Evolutionary conservation across 257 asterid species (phyloP), one percentile per base, ranked within the genome.

Genomic region (Verbena officinalis): DNA sequence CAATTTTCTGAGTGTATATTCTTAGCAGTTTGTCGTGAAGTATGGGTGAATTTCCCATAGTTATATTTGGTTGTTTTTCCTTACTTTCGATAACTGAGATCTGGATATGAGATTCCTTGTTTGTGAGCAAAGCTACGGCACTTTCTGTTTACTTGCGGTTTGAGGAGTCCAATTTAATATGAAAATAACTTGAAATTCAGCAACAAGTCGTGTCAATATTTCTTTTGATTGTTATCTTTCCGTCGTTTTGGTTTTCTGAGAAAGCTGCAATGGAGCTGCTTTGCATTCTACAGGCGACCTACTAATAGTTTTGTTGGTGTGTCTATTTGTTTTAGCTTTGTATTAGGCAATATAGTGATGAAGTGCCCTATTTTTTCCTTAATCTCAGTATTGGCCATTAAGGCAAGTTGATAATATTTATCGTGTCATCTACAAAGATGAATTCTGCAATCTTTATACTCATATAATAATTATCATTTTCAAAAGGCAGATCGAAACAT

Each of bases 401-500:
- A 3, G 40, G 8, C 40, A 7, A 36, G 3, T 36, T 9, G 40
- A 9, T 36, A 36, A 30, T 30, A 7, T 30, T 20, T 14, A 58
- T 36, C 23, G 33, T 36, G 53, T 62, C 8, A n/a, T 46, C 30
- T 59, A 10, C 51, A 27, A 48, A 74, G 48, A 55, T 20, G 54
- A 48, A 45, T 36, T 68, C 7, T 64, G 45, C 65, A 4, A 64
- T 53, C 53, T 77, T 46, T 73, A 59, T 54, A 55, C 81, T 80
- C 73, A 64, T 77, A 81, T 78, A 82, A 82, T 73, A 78, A 68
- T 71, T 84, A 66, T 86, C 89, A 82, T 86, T 88, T 82, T 83
- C 95, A 84, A 90, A 90, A 94, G 99, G 99, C 96, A 90, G 99
- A 90, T 81, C 97, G 91, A 94, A 90, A 90, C 95, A 80, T 75